These are phyloP conservation scores for Boletus huronensis DNA, from an alignment of 768 basidiomycete species.

Conservation along the genomic window DNA sequence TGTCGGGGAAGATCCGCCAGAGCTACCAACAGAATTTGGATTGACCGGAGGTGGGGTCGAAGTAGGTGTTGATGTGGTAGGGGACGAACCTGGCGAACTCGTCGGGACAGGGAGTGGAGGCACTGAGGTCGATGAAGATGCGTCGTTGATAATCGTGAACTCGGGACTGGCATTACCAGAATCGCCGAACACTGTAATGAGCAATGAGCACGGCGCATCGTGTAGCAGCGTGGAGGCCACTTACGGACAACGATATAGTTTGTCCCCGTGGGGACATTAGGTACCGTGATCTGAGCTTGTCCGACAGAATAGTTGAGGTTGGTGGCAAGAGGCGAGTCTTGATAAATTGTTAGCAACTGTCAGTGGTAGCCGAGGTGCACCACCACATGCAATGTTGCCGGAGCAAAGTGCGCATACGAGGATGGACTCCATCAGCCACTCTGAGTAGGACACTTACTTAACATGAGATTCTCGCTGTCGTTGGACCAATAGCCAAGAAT, in stretches of 20 bases:
- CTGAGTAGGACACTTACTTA: conserved; percentile 19
- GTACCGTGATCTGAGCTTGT: conserved; percentile 34
- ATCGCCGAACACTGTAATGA: conserved; percentile 35
- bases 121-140: conserved; percentile 34
- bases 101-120: conserved; percentile 7
- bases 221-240: conserved; percentile 8
- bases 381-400: background rate
- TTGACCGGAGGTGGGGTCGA: background rate
- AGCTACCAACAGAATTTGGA: background rate
- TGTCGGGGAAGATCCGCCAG: background rate
- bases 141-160: conserved; percentile 55
- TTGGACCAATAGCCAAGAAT: conserved; percentile 24
- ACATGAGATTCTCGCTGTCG: conserved; percentile 32
- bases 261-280: conserved; percentile 29
- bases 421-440: background rate
- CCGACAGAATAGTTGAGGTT: conserved; percentile 32
- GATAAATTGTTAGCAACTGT: conserved; percentile 6
- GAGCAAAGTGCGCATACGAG: background rate
- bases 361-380: background rate
- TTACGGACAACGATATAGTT: conserved; percentile 38
- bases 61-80: background rate
- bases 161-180: conserved; percentile 40
- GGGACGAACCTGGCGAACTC: background rate
- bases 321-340: conserved; percentile 36
- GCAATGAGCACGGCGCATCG: background rate